Evolutionary conservation across 352 stramenopile genomes (phyloP), one percentile per base, ranked within the genome.

Genomic region (Pythium brassicae): DNA sequence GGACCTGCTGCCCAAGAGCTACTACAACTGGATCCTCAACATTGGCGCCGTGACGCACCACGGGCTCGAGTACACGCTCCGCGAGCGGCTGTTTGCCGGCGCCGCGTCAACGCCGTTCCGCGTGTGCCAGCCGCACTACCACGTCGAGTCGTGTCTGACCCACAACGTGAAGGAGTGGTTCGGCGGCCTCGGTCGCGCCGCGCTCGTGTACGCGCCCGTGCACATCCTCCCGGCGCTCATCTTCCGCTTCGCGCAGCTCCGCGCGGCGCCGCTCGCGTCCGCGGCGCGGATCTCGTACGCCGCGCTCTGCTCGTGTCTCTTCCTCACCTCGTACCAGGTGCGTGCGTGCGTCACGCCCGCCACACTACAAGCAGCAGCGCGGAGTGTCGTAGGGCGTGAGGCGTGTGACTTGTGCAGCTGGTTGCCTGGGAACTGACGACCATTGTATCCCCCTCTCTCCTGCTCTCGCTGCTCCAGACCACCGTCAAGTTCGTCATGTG

Each of bases 1-100:
- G 19, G 76, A 61, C 54, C 47, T 91, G 22, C 49, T 95, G 50
- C 71, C 81, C n/a, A 86, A 88, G 71, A 62, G 75, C 46, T 94
- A 94, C 56, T 92, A 93, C 68, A 79, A 89, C 35, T 93, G 84
- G 79, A 92, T 95, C 57, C 72, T 86, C 25, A 71, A 74, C 17
- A 84, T 88, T 49, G 83, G 83, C 2, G 74, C 60, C 29, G 74
- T 95, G 23, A 93, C 72, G 23, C 54, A 92, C 83, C 34, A 71
- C 92, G 47, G 81, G 81, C 47, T 94, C 20, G 77, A 91, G 47
- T 87, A 87, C 62, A 78, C 77, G 23, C 51, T 92, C 9, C 78
- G 85, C 49, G 69, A 86, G 39, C 71, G 74, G 0, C 74, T 83
- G 66, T 86, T 15, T 29, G 52, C 54, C 0, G 50, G 59, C 17